These are phyloP conservation scores for Raphanus hybrid DNA, from an alignment of 441 rosid species.

Conservation along the genomic window DNA sequence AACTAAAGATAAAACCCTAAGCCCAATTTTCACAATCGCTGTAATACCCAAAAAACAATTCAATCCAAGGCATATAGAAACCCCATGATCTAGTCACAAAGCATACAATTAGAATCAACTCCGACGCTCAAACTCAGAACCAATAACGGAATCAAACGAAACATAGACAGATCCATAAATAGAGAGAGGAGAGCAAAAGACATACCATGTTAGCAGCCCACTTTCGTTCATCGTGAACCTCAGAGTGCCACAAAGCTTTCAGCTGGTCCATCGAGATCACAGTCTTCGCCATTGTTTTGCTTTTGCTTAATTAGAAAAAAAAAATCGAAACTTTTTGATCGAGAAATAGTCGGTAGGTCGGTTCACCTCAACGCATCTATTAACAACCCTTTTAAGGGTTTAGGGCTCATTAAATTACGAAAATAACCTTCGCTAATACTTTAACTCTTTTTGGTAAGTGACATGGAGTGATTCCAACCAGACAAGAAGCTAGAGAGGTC, in stretches of 20 bases:
- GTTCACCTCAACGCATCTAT: not conserved
- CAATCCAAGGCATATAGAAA: not conserved
- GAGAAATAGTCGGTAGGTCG: not conserved
- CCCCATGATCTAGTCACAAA: not conserved
- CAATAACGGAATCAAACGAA: not conserved
- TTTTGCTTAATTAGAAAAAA: not conserved
- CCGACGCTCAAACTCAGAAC: not conserved
- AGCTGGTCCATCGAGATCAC: constrained; percentile 55
- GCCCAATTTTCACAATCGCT: not conserved
- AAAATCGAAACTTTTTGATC: constrained; percentile 32
- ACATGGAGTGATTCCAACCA: constrained; percentile 33
- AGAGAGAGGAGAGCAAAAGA: not conserved
- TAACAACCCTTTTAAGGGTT: not conserved
- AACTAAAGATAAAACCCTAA: no score
- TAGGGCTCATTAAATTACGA: constrained; percentile 23
- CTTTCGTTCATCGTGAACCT: constrained; percentile 68
- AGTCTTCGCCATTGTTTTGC: constrained; percentile 56
- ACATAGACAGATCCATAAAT: not conserved
- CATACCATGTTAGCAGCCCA: constrained; percentile 71
- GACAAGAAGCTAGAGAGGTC: not conserved
- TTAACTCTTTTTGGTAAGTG: not conserved
- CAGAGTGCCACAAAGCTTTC: constrained; percentile 62
- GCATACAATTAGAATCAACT: not conserved
- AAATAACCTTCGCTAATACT: not conserved
- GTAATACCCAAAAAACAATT: not conserved